A percentile compares a stretch with the other conserved stretches of the same genome.
Evolutionary conservation across 78 protist species (phyloP).

Genomic region (Dictyostelium capitatum): DNA sequence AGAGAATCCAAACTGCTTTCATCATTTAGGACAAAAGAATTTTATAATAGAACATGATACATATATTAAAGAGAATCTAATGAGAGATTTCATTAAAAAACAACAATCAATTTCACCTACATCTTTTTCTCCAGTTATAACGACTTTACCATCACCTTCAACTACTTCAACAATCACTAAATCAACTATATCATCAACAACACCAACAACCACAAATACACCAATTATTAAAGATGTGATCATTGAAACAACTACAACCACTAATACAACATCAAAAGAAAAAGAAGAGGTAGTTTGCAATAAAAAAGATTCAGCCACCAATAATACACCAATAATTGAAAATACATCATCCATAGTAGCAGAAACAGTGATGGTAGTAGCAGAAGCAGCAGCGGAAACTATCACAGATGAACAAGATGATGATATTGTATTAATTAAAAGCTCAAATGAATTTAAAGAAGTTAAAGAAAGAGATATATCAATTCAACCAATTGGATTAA

Average conservation of each 20-base stretch:
- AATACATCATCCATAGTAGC: not conserved
- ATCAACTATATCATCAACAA: no score
- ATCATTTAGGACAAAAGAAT: slow-evolving; percentile 36
- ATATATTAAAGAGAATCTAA: not conserved
- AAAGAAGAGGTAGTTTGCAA: not conserved
- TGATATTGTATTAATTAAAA: not conserved
- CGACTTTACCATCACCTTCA: no score
- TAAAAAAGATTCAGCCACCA: no score
- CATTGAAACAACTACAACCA: not conserved
- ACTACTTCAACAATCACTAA: no score
- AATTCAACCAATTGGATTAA: slow-evolving; percentile 75
- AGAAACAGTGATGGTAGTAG: not conserved
- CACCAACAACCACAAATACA: no score
- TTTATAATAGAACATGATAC: not conserved
- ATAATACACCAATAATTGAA: no score
- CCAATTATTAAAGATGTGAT: no score
- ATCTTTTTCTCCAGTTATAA: no score
- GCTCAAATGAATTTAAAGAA: not conserved
- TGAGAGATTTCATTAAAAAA: not conserved
- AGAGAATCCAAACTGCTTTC: slow-evolving; percentile 58
- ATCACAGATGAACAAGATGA: no score
- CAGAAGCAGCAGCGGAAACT: no score
- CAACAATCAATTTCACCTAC: not conserved
- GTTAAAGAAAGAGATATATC: not conserved
- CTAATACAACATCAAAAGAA: not conserved